phyloP scores from a whole-genome alignment of 2,329 filamentous ascomycete species.

The Alternaria ventricosa region DNA sequence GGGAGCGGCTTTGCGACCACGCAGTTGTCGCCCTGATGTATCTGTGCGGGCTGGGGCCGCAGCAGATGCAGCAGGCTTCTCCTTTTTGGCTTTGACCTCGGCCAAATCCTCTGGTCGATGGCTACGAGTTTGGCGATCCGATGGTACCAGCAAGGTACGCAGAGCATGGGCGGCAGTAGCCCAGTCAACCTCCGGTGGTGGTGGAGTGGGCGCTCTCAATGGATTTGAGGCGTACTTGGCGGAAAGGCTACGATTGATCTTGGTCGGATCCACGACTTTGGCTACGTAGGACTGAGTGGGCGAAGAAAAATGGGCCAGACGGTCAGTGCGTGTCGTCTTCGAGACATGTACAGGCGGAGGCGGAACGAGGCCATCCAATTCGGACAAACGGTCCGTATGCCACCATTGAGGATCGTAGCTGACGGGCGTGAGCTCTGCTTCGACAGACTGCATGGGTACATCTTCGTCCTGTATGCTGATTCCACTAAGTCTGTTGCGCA shows the following conservation, averaged over 20 bases:
- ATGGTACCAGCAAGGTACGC: slow-evolving; percentile 80
- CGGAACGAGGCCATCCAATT: slow-evolving; percentile 43
- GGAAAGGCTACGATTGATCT: slow-evolving; percentile 69
- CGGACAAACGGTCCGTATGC: slow-evolving; percentile 42
- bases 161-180: slow-evolving; percentile 82
- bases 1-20: slow-evolving; percentile 67
- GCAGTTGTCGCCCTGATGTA: slow-evolving; percentile 66
- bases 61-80: slow-evolving; percentile 52
- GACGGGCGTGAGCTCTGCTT: slow-evolving; percentile 25
- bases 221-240: slow-evolving; percentile 49
- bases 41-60: slow-evolving; percentile 50
- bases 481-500: slow-evolving; percentile 60
- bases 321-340: slow-evolving; percentile 68
- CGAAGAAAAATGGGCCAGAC: slow-evolving; percentile 77
- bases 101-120: slow-evolving; percentile 77
- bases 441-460: slow-evolving; percentile 22
- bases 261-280: slow-evolving; percentile 74
- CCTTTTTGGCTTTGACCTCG: slow-evolving; percentile 64
- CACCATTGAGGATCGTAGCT: slow-evolving; percentile 55
- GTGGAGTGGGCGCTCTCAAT: slow-evolving; percentile 64
- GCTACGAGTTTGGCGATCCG: slow-evolving; percentile 75
- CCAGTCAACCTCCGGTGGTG: slow-evolving; percentile 85
- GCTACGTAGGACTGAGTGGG: slow-evolving; percentile 88
- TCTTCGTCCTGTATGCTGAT: slow-evolving; percentile 43
- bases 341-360: slow-evolving; percentile 47